Evolutionary conservation across 139 green algal species (phyloP).

Genomic region (Tetradesmus lagerheimii): DNA sequence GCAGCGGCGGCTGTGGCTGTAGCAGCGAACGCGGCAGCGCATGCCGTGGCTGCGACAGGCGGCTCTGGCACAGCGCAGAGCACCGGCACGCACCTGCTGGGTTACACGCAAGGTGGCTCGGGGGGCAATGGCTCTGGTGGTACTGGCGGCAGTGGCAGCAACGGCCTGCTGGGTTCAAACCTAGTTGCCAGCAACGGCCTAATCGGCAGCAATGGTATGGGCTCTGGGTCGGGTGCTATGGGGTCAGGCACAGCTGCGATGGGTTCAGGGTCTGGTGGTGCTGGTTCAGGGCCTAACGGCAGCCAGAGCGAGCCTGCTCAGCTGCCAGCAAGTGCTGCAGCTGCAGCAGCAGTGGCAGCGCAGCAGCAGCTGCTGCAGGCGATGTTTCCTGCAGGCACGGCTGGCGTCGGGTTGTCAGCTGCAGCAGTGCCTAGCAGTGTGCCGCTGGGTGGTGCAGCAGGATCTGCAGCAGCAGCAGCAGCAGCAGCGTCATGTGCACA

Average conservation of each 20-base stretch:
- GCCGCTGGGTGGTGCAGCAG: background rate
- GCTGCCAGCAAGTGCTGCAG: slow-evolving; percentile 17
- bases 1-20: slow-evolving; percentile 34
- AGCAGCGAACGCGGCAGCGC: slow-evolving; percentile 25
- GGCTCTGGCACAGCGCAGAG: slow-evolving; percentile 31
- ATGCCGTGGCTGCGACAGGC: slow-evolving; percentile 22
- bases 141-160: slow-evolving; percentile 36
- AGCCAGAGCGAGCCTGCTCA: slow-evolving; percentile 11
- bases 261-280: slow-evolving; percentile 1
- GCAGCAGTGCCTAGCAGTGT: background rate
- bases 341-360: slow-evolving; percentile 21
- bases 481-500: background rate
- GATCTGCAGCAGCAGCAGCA: slow-evolving; percentile 7
- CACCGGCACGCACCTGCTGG: slow-evolving; percentile 31
- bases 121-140: slow-evolving; percentile 37
- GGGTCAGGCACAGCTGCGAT: slow-evolving; percentile 14
- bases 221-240: slow-evolving; percentile 22
- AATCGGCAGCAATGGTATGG: slow-evolving; percentile 27
- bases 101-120: background rate
- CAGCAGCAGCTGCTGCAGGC: slow-evolving; percentile 44
- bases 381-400: slow-evolving; percentile 19
- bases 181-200: slow-evolving; percentile 21
- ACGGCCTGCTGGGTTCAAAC: slow-evolving; percentile 10
- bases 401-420: background rate
- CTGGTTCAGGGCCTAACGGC: background rate